A percentile compares a stretch with the other conserved stretches of the same genome.
These are phyloP conservation scores for Hericium erinaceus DNA, from an alignment of 768 basidiomycete genomes.

Conservation along the genomic window DNA sequence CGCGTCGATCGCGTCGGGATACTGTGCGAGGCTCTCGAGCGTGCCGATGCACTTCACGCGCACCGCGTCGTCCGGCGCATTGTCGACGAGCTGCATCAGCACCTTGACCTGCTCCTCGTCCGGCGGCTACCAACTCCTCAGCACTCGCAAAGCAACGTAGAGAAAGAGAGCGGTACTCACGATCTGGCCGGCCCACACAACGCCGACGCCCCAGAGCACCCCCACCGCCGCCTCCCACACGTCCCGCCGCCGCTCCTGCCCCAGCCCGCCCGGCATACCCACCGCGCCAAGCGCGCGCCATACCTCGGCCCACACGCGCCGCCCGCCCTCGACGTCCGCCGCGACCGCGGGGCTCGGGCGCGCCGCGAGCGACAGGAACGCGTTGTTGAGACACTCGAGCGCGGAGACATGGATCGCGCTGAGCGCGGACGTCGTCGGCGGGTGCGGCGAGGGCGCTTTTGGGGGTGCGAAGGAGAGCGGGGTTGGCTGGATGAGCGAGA, in stretches of 20 bases:
- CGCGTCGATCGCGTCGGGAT: constrained; percentile 49
- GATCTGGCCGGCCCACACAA: constrained; percentile 59
- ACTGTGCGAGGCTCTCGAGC: constrained; percentile 76
- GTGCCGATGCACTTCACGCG: constrained; percentile 78
- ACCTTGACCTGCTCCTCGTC: constrained; percentile 51
- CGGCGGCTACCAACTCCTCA: constrained; percentile 33
- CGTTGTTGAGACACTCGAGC: constrained; percentile 84
- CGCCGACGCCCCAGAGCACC: constrained; percentile 82
- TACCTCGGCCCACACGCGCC: constrained; percentile 50
- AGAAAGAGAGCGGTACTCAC: constrained; percentile 26
- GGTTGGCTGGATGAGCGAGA: constrained; percentile 66
- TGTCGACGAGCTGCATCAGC: constrained; percentile 56
- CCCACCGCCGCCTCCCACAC: constrained; percentile 77
- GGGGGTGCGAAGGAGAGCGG: constrained; percentile 75
- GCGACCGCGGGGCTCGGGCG: constrained; percentile 31
- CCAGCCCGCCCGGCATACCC: constrained; percentile 47
- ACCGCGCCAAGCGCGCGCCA: constrained; percentile 55
- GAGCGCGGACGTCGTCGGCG: constrained; percentile 82
- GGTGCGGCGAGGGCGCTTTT: constrained; percentile 61
- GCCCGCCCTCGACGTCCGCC: constrained; percentile 40
- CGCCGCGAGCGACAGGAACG: constrained; percentile 66
- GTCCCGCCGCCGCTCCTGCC: constrained; percentile 61
- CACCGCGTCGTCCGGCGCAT: constrained; percentile 42
- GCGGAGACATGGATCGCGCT: constrained; percentile 78
- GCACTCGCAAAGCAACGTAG: not conserved